Conservation (phyloP, 331 rosid genomes). For the Saraca asoca region DNA sequence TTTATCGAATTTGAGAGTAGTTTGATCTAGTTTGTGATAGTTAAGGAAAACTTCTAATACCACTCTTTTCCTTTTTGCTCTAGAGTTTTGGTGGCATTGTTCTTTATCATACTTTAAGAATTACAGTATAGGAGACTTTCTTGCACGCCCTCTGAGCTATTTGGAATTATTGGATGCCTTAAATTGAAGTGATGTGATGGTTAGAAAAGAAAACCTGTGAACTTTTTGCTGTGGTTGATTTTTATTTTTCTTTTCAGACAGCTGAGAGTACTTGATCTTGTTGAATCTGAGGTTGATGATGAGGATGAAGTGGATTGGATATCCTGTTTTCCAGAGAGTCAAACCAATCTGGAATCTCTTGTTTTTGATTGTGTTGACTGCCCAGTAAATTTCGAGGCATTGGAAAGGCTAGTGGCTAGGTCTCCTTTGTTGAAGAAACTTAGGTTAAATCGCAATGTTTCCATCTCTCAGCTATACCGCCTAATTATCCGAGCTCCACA, state of each 20-base stretch:
- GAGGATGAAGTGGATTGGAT: slow-evolving; percentile 83
- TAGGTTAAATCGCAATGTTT: slow-evolving; percentile 54
- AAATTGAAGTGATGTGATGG: background rate
- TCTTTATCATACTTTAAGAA: background rate
- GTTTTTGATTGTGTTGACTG: slow-evolving; percentile 71
- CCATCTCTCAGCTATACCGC: slow-evolving; percentile 62
- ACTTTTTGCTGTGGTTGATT: slow-evolving; percentile 3
- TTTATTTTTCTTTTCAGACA: slow-evolving; percentile 46
- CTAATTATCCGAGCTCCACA: slow-evolving; percentile 70
- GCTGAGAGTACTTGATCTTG: slow-evolving; percentile 83
- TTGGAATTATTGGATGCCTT: background rate
- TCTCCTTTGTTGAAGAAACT: slow-evolving; percentile 82
- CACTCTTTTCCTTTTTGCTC: too few species aligned
- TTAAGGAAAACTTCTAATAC: background rate
- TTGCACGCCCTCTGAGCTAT: background rate
- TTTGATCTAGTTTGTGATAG: slow-evolving; percentile 9
- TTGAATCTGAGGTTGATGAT: slow-evolving; percentile 65
- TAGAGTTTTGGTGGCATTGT: slow-evolving; percentile 18
- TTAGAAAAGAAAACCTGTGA: background rate
- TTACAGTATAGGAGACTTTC: background rate
- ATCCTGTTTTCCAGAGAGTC: slow-evolving; percentile 71
- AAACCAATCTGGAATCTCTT: slow-evolving; percentile 67
- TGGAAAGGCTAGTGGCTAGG: slow-evolving; percentile 81
- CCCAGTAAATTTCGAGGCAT: slow-evolving; percentile 63
- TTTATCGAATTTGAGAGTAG: background rate